phyloP scores from a whole-genome alignment of 139 green algal species.

The Chlamydomonas urium region DNA sequence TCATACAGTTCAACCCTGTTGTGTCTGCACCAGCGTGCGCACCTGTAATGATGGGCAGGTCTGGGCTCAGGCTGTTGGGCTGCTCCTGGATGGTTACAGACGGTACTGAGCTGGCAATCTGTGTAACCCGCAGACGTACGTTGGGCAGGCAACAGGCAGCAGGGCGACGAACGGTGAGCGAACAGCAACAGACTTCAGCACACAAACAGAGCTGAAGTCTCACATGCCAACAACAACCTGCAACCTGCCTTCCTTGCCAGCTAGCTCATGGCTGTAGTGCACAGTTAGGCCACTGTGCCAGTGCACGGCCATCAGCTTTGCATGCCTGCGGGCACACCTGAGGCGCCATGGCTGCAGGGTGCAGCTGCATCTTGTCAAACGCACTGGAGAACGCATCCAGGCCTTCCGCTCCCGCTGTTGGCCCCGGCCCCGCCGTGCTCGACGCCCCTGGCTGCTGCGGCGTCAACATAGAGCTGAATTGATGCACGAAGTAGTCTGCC shows the following conservation, averaged over 20 bases:
- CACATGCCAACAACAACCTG: neutral
- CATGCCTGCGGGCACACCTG: no score
- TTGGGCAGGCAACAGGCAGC: no score
- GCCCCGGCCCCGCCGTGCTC: neutral
- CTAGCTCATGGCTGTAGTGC: no score
- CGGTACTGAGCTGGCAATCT: neutral
- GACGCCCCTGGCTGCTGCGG: neutral
- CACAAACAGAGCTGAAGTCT: neutral
- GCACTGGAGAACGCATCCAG: neutral
- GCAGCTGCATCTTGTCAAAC: conserved; percentile 8
- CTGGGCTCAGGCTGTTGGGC: conserved; percentile 1
- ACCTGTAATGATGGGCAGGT: neutral
- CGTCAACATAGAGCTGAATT: neutral
- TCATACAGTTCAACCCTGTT: neutral
- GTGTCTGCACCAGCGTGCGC: neutral
- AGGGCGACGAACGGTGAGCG: no score
- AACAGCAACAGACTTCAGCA: no score
- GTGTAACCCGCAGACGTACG: no score
- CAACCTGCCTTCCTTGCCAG: neutral
- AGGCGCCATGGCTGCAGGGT: no score
- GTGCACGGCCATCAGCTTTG: no score
- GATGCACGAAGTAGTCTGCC: neutral
- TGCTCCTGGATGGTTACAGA: conserved; percentile 9
- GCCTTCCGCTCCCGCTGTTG: neutral
- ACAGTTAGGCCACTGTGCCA: no score